Base-by-base conservation (phyloP, 2,329 filamentous ascomycete species). In the Grosmannia clavigera region DNA sequence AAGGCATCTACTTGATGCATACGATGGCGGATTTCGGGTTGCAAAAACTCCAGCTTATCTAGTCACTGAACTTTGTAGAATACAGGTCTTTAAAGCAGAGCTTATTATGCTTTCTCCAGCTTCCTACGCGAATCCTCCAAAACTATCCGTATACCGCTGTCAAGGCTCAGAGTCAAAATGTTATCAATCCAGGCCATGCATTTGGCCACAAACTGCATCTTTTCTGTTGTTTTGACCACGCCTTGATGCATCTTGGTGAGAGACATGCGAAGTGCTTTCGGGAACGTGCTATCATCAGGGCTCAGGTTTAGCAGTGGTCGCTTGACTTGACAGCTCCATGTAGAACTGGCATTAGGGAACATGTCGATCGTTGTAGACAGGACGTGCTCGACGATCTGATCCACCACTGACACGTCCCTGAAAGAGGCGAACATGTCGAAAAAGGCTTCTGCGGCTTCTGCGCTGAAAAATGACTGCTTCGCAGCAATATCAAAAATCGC, bases 401-500 rank as follows among this genome's bases (percentile, higher is more conserved):
- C 70, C 59, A 87, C 78, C 60, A 85, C 86, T 1, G 84, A 80
- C 35, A 91, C 76, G 43, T 33, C 54, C 25, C 78, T 76, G 71
- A 95, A 96, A 6, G 78, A 75, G 2, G 83, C 77, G 64, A 95
- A 87, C 74, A 95, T 81, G 67, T 87, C 77, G 72, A 94, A 97
- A 73, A 96, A 96, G 27, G 81, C 75, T 67, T 87, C 84, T 3
- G 84, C 90, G 7, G 90, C 78, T 1, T 77, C 75, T 1, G 84
- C 73, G 62, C 81, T 82, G 70, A 86, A 84, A 65, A 88, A 84
- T 58, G 87, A 81, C 67, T 96, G 86, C 70, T 87, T 90, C 75
- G 85, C 84, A 6, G 91, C 86, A 27, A 90, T 84, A 68, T 96
- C 90, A 68, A 96, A 96, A 55, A 99, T 89, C 48, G 92, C 91